Conservation (phyloP, 148 eudicot species). For the Rhododendron simsii region DNA sequence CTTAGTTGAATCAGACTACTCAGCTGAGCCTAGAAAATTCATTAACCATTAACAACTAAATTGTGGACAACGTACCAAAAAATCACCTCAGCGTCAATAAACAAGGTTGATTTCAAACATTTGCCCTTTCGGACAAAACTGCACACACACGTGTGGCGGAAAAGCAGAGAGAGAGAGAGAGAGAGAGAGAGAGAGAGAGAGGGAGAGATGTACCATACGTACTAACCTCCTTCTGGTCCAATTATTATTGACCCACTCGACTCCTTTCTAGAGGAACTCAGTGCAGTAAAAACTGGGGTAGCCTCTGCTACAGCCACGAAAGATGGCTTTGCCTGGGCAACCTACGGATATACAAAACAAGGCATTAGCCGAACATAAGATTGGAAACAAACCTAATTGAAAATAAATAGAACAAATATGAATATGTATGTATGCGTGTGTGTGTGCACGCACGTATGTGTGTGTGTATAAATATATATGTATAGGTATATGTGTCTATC, state of each 20-base stretch:
- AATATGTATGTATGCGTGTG: too few relatives aligned
- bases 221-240: slow-evolving; percentile 99
- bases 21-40: neutral
- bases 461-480: too few relatives aligned
- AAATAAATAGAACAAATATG: neutral
- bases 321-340: slow-evolving; percentile 53
- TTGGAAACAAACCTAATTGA: neutral
- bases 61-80: neutral
- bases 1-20: neutral
- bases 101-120: neutral
- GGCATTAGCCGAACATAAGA: neutral
- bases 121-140: neutral
- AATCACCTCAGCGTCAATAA: neutral
- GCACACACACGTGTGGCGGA: neutral
- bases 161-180: neutral
- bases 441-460: accelerated
- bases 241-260: slow-evolving; percentile 62
- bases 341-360: slow-evolving; percentile 32
- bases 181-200: slow-evolving; percentile 7
- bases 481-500: neutral
- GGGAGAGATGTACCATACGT: neutral
- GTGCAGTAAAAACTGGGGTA: slow-evolving; percentile 53
- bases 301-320: slow-evolving; percentile 89
- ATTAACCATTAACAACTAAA: neutral
- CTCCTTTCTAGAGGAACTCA: slow-evolving; percentile 41